Base-by-base conservation (phyloP, 805 yeast species). In the Yueomyces sp. region DNA sequence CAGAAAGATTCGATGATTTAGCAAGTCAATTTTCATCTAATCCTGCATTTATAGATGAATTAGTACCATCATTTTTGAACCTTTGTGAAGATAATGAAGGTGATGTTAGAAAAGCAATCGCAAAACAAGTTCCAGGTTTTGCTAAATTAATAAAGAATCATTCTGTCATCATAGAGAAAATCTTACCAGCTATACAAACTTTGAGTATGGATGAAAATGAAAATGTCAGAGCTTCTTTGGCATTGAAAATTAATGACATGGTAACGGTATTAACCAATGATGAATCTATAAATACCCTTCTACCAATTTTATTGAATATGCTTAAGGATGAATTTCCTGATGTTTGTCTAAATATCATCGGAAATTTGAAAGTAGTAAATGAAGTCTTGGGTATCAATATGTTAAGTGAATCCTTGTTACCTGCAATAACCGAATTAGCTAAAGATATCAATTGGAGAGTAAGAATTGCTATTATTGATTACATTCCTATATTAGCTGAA, bases 401-500 rank as follows among this genome's bases (percentile, higher is more conserved):
- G 48, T 71, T 92, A 50, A 81, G 95, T 28, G 88, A 87, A 55
- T 81, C 87, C 37, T 70, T 92, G 49, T 71, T 92, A 51, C 99
- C 99, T 3, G 97, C 98, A 3, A 90, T 92, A 52, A 81, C 94
- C 8, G 96, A 90, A 52, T 73, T 92, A 52, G 97, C 98, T 8
- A 88, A 87, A 59, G 98, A 92, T 66, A 82, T 82, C 56, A 90
- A 88, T 59, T 92, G 99, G 99, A 79, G 99, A 58, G 96, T 92
- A 30, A 79, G 97, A 60, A 72, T 92, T 60, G 97, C 97, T 8
- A 92, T 92, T 49, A 92, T 92, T 57, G 95, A 92, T 62, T 92
- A 92, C 66, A 86, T 88, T 52, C 99, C 99, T 31, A 72, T 90
- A 49, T 70, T 92, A 51, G 96, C 97, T 5, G 83, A 84, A 55